Evolutionary conservation across 495 filamentous ascomycete species (phyloP).

Genomic region (Arthonia radiata): DNA sequence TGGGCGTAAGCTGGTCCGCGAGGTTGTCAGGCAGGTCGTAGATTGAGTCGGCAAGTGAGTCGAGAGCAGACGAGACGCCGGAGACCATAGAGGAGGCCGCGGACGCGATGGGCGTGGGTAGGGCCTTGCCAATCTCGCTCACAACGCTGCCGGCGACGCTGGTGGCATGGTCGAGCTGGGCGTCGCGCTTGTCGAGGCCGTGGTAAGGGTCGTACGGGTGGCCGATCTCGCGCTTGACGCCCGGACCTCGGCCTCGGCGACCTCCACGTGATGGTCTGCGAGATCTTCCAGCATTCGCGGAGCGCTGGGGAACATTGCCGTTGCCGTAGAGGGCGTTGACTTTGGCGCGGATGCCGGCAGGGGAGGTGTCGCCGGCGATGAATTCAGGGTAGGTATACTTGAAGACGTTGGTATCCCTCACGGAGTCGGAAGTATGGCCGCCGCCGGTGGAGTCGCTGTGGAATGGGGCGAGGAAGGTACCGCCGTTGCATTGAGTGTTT

Average conservation of each 20-base stretch:
- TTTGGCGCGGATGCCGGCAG: constrained; percentile 14
- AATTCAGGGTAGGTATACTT: constrained; percentile 40
- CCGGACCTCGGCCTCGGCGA: too few species aligned
- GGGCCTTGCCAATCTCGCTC: constrained; percentile 4
- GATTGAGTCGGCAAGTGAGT: not conserved
- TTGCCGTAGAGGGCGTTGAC: constrained; percentile 33
- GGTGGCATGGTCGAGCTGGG: constrained; percentile 4
- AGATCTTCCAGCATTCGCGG: too few species aligned
- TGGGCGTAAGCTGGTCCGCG: not conserved
- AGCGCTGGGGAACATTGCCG: too few species aligned
- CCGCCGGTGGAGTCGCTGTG: constrained; percentile 11
- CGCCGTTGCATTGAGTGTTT: too few species aligned
- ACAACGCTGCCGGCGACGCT: constrained; percentile 1
- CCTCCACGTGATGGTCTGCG: too few species aligned
- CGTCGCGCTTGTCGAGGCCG: constrained; percentile 5
- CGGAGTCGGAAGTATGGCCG: constrained; percentile 17
- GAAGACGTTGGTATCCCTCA: constrained; percentile 14
- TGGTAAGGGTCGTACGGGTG: too few species aligned
- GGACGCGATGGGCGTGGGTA: constrained; percentile 1
- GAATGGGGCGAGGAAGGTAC: constrained; percentile 21
- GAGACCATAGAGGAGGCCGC: constrained; percentile 1
- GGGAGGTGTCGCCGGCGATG: constrained; percentile 9
- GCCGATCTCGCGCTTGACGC: too few species aligned
- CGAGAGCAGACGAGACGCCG: not conserved
- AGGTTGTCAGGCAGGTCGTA: not conserved